Evolutionary conservation across 345 rosid genomes (phyloP).

Genomic region (Hypericum perforatum): DNA sequence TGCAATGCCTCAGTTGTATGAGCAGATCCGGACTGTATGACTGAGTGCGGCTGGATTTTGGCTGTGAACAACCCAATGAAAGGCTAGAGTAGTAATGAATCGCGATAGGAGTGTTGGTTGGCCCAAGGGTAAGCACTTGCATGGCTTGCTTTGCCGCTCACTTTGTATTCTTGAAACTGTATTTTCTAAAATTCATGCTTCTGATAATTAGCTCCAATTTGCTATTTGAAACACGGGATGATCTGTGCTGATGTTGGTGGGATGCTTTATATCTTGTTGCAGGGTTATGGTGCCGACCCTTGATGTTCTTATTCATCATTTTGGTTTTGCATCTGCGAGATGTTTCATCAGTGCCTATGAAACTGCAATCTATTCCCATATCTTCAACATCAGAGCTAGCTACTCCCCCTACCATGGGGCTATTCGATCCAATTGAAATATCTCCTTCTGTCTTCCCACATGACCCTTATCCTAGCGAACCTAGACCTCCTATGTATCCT

Average conservation of each 20-base stretch:
- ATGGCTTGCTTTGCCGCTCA: too few relatives aligned
- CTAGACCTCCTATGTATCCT: slow-evolving; percentile 78
- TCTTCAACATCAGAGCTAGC: slow-evolving; percentile 49
- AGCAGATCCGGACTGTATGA: too few relatives aligned
- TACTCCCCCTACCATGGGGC: slow-evolving; percentile 54
- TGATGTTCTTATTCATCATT: slow-evolving; percentile 43
- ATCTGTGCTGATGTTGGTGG: slow-evolving; percentile 15
- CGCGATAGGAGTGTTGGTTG: too few relatives aligned
- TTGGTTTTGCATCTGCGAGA: slow-evolving; percentile 67
- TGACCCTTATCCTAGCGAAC: slow-evolving; percentile 41
- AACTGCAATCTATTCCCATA: slow-evolving; percentile 33
- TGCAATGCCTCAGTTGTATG: too few relatives aligned
- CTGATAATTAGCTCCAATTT: too few relatives aligned
- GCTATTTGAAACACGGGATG: background rate
- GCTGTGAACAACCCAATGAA: too few relatives aligned
- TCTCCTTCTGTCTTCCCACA: slow-evolving; percentile 77
- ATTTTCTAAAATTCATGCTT: too few relatives aligned
- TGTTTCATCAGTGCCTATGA: slow-evolving; percentile 34
- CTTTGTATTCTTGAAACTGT: too few relatives aligned
- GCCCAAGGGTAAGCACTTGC: too few relatives aligned
- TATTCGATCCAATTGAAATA: slow-evolving; percentile 82
- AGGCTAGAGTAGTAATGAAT: too few relatives aligned
- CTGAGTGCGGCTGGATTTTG: too few relatives aligned
- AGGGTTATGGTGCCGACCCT: slow-evolving; percentile 46
- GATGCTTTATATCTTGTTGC: slow-evolving; percentile 24